phyloP scores from a whole-genome alignment of 2,329 filamentous ascomycete species.

The Neoscytalidium dimidiatum region DNA sequence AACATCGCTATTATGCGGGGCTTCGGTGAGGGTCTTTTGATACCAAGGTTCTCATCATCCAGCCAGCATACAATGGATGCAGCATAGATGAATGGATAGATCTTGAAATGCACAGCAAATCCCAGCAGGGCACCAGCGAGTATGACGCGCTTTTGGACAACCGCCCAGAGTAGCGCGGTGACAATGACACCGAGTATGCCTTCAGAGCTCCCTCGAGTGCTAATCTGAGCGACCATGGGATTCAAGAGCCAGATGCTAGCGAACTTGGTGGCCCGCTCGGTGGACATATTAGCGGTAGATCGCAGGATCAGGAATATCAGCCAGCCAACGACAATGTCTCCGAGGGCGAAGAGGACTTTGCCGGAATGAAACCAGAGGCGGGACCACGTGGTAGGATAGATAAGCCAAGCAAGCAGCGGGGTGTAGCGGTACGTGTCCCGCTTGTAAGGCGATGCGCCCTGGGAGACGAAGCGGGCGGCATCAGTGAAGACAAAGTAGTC shows the following conservation, averaged over 20 bases:
- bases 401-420: slow-evolving; percentile 86
- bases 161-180: slow-evolving; percentile 80
- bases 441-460: slow-evolving; percentile 74
- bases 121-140: slow-evolving; percentile 78
- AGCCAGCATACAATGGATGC: slow-evolving; percentile 80
- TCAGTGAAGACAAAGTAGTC: slow-evolving; percentile 99
- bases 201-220: slow-evolving; percentile 91
- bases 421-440: slow-evolving; percentile 97
- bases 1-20: slow-evolving; percentile 28
- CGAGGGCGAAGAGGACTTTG: slow-evolving; percentile 80
- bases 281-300: slow-evolving; percentile 35
- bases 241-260: slow-evolving; percentile 92
- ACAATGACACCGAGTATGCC: slow-evolving; percentile 85
- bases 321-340: slow-evolving; percentile 84
- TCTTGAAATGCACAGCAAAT: slow-evolving; percentile 92
- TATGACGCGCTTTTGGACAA: slow-evolving; percentile 60
- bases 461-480: slow-evolving; percentile 74
- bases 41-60: slow-evolving; percentile 50
- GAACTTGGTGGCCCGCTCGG: slow-evolving; percentile 65
- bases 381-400: slow-evolving; percentile 74
- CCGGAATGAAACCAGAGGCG: slow-evolving; percentile 70
- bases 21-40: not conserved
- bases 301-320: slow-evolving; percentile 64
- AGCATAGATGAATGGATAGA: slow-evolving; percentile 97
- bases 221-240: slow-evolving; percentile 97